phyloP scores from a whole-genome alignment of 768 basidiomycete genomes.

The Boletus sp. region DNA sequence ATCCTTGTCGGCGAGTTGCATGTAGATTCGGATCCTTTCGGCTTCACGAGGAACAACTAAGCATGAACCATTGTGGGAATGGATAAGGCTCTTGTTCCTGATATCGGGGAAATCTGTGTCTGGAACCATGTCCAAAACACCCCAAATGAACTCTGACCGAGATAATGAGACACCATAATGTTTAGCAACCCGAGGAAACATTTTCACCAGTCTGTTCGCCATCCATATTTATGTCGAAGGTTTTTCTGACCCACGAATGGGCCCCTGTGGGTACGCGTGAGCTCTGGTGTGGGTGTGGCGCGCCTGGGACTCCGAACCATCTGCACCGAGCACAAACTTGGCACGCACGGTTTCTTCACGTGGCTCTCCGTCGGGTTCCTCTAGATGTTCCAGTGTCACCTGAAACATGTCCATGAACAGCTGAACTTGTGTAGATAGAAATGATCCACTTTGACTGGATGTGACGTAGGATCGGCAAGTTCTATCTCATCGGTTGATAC shows the following conservation, averaged over 20 bases:
- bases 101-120: constrained; percentile 54
- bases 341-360: constrained; percentile 58
- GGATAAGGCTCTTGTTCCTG: constrained; percentile 45
- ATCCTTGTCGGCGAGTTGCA: constrained; percentile 44
- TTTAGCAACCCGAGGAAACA: neutral
- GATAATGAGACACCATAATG: neutral
- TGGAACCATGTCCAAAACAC: constrained; percentile 45
- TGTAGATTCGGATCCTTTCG: constrained; percentile 47
- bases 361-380: constrained; percentile 29
- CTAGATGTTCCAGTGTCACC: constrained; percentile 22
- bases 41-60: constrained; percentile 51
- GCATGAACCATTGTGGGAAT: constrained; percentile 48
- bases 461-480: constrained; percentile 19
- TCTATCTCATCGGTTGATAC: constrained; percentile 25
- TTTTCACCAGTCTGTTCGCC: constrained; percentile 59
- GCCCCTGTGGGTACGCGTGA: constrained; percentile 47
- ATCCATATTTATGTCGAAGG: constrained; percentile 63
- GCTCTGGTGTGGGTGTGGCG: neutral
- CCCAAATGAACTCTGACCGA: constrained; percentile 39
- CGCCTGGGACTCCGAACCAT: constrained; percentile 43
- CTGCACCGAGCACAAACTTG: constrained; percentile 74
- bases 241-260: constrained; percentile 79
- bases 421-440: neutral
- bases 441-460: constrained; percentile 20
- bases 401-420: constrained; percentile 5